These are phyloP conservation scores for Colletotrichum sublineola DNA, from an alignment of 2,329 filamentous ascomycete genomes.

Conservation along the genomic window DNA sequence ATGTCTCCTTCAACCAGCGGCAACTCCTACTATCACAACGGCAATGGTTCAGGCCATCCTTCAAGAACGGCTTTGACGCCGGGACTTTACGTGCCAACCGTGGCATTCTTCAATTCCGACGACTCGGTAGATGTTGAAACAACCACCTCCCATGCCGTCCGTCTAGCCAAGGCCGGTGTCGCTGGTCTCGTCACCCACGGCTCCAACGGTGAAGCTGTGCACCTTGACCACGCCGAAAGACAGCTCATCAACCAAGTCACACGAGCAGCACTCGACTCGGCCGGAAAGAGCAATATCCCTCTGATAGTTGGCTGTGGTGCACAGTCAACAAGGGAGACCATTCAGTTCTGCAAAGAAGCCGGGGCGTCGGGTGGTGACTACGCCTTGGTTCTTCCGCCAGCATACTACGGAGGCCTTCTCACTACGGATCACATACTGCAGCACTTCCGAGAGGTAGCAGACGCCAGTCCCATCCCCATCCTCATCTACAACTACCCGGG, in stretches of 20 bases:
- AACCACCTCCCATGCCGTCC: conserved; percentile 65
- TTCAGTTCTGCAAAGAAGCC: conserved; percentile 71
- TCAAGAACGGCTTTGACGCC: conserved; percentile 31
- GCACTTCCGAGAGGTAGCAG: conserved; percentile 71
- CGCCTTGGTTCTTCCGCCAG: conserved; percentile 71
- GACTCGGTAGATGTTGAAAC: conserved; percentile 69
- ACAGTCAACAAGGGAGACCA: conserved; percentile 74
- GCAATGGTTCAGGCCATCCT: conserved; percentile 7
- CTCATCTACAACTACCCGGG: conserved; percentile 80
- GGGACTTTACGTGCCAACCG: conserved; percentile 73
- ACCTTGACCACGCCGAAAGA: conserved; percentile 69
- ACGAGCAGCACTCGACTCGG: conserved; percentile 57
- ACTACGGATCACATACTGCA: conserved; percentile 62
- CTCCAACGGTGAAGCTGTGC: conserved; percentile 77
- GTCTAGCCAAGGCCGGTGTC: conserved; percentile 73
- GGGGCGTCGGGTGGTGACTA: conserved; percentile 72
- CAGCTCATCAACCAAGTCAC: conserved; percentile 67
- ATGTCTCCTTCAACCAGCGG: conserved; percentile 39
- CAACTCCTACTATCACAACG: conserved; percentile 27
- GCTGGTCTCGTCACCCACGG: conserved; percentile 78
- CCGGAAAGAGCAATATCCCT: conserved; percentile 57
- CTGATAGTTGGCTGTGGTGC: conserved; percentile 74
- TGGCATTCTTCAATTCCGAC: conserved; percentile 70
- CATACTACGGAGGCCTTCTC: conserved; percentile 72
- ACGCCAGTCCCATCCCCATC: conserved; percentile 65